Conservation (phyloP, 2,329 filamentous ascomycete genomes). For the Bipolaris sorokiniana region DNA sequence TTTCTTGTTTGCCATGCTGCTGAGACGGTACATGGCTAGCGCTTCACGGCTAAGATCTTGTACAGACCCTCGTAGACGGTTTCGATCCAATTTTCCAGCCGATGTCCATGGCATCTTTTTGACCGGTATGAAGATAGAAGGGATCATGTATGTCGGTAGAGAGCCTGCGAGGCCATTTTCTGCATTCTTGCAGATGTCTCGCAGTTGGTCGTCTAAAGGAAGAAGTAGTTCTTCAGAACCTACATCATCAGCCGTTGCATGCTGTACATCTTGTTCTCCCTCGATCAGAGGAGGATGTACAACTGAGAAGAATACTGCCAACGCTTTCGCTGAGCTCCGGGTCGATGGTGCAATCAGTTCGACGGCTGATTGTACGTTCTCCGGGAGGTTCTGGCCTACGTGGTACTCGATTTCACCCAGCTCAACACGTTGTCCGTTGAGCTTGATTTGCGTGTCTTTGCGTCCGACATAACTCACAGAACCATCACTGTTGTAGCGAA, state of each 20-base stretch:
- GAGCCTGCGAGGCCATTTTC: slow-evolving; percentile 39
- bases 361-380: slow-evolving; percentile 41
- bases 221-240: slow-evolving; percentile 38
- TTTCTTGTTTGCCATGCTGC: slow-evolving; percentile 37
- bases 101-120: slow-evolving; percentile 42
- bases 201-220: slow-evolving; percentile 33
- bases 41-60: slow-evolving; percentile 39
- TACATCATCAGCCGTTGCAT: slow-evolving; percentile 24
- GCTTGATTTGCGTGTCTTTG: slow-evolving; percentile 41
- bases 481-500: slow-evolving; percentile 31
- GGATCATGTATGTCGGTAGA: slow-evolving; percentile 46
- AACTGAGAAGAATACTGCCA: slow-evolving; percentile 42
- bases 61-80: slow-evolving; percentile 35
- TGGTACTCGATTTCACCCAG: slow-evolving; percentile 40
- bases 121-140: slow-evolving; percentile 42
- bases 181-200: slow-evolving; percentile 37
- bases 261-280: slow-evolving; percentile 17
- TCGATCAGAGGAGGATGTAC: slow-evolving; percentile 18
- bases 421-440: slow-evolving; percentile 41
- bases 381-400: slow-evolving; percentile 43
- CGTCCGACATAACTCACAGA: slow-evolving; percentile 38
- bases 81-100: slow-evolving; percentile 44
- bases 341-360: slow-evolving; percentile 42
- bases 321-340: slow-evolving; percentile 36
- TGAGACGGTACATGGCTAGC: slow-evolving; percentile 39